phyloP scores from a whole-genome alignment of 139 green algal genomes.

The Coelastrella sp. region DNA sequence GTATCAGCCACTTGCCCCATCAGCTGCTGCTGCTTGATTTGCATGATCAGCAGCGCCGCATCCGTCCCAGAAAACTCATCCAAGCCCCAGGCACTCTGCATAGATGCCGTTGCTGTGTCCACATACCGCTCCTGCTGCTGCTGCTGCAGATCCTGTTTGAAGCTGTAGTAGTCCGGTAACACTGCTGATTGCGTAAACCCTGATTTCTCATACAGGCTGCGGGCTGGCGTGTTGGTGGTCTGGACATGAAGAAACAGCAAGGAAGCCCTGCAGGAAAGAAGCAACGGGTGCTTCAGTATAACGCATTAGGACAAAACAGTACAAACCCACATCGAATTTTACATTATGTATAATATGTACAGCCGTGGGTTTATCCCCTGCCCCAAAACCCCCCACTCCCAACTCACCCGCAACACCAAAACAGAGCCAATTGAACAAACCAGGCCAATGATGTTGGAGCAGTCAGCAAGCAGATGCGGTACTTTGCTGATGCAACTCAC shows the following conservation, averaged over 20 bases:
- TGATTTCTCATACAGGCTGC: slow-evolving; percentile 18
- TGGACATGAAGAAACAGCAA: slow-evolving; percentile 47
- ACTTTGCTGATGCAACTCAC: too few species aligned
- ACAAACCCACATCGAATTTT: too few species aligned
- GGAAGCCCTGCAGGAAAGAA: slow-evolving; percentile 12
- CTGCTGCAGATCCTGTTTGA: slow-evolving; percentile 27
- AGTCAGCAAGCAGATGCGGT: too few species aligned
- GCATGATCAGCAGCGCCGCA: slow-evolving; percentile 26
- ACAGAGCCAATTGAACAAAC: too few species aligned
- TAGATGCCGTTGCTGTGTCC: slow-evolving; percentile 8
- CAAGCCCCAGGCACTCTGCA: neutral
- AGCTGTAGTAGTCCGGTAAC: slow-evolving; percentile 36
- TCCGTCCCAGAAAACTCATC: slow-evolving; percentile 14
- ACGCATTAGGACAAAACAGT: too few species aligned
- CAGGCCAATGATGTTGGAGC: too few species aligned
- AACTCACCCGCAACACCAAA: too few species aligned
- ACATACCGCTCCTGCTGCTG: slow-evolving; percentile 34
- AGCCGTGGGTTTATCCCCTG: too few species aligned
- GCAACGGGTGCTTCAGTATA: too few species aligned
- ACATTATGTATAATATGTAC: too few species aligned
- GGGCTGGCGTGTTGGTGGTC: slow-evolving; percentile 23
- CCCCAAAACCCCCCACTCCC: too few species aligned
- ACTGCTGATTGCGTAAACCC: slow-evolving; percentile 11
- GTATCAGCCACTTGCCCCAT: neutral
- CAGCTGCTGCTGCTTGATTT: slow-evolving; percentile 7